A percentile compares a stretch with the other conserved stretches of the same genome.
These are phyloP conservation scores for Domatiomyces catenatus DNA, from an alignment of 2,329 filamentous ascomycete genomes.

Conservation along the genomic window DNA sequence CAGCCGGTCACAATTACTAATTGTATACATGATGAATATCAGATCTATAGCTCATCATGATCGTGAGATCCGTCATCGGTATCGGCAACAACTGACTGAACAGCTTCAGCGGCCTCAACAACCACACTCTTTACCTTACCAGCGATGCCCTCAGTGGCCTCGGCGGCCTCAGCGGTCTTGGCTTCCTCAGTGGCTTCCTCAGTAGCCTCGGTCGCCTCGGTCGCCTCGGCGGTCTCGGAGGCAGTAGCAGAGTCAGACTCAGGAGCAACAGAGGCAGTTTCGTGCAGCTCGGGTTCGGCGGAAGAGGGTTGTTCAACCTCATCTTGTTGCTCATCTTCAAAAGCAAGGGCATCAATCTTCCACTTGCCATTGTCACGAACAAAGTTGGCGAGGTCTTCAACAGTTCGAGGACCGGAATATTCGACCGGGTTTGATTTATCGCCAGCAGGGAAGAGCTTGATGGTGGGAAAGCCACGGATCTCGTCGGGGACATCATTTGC, in stretches of 20 bases:
- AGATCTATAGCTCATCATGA: slow-evolving; percentile 16
- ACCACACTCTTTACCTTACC: slow-evolving; percentile 53
- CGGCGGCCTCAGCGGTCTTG: slow-evolving; percentile 12
- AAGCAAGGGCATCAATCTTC: slow-evolving; percentile 52
- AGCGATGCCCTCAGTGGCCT: slow-evolving; percentile 40
- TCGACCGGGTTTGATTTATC: slow-evolving; percentile 71
- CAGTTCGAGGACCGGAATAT: slow-evolving; percentile 73
- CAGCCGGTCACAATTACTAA: background rate
- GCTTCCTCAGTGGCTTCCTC: slow-evolving; percentile 10
- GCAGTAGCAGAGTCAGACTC: slow-evolving; percentile 1
- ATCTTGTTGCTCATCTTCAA: slow-evolving; percentile 39
- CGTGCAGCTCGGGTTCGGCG: slow-evolving; percentile 17
- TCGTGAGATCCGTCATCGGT: slow-evolving; percentile 13
- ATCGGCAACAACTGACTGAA: slow-evolving; percentile 11
- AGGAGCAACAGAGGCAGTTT: slow-evolving; percentile 18
- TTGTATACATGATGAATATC: background rate
- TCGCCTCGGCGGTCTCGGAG: slow-evolving; percentile 35
- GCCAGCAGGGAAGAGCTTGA: slow-evolving; percentile 92
- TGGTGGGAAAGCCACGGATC: slow-evolving; percentile 95
- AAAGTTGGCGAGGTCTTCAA: slow-evolving; percentile 85
- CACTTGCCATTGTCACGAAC: slow-evolving; percentile 90
- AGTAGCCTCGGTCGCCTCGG: slow-evolving; percentile 30
- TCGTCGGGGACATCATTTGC: slow-evolving; percentile 92
- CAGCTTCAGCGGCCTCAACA: slow-evolving; percentile 28
- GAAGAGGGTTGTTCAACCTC: slow-evolving; percentile 37